A percentile compares a stretch with the other conserved stretches of the same genome.
Evolutionary conservation across 495 filamentous ascomycete species (phyloP).

Genomic region (Trichoderma orchidacearum): DNA sequence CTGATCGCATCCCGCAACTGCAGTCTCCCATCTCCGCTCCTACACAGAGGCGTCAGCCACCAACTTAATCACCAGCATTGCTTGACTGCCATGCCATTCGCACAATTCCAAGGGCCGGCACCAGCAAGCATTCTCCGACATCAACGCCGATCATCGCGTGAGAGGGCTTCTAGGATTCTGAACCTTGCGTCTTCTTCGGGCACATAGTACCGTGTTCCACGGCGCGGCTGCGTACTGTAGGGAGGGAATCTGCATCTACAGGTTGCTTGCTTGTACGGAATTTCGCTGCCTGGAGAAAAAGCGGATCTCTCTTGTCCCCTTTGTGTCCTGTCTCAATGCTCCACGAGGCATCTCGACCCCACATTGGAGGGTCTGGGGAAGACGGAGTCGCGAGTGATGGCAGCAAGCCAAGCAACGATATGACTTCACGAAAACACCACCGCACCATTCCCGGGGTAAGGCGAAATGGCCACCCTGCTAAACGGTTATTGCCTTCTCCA

Average conservation of each 20-base stretch:
- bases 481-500: neutral
- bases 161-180: neutral
- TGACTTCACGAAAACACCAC: neutral
- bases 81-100: neutral
- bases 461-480: neutral
- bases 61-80: neutral
- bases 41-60: neutral
- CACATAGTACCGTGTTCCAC: neutral
- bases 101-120: neutral
- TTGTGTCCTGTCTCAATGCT: neutral
- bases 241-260: neutral
- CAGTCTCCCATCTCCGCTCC: neutral
- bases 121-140: neutral
- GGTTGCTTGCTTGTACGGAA: neutral
- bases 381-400: neutral
- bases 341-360: neutral
- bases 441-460: no score
- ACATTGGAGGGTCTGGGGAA: neutral
- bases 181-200: neutral
- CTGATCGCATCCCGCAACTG: neutral
- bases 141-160: neutral
- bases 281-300: neutral
- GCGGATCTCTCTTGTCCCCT: neutral
- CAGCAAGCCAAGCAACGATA: neutral
- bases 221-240: neutral